Evolutionary conservation across 2,329 filamentous ascomycete species (phyloP), one percentile per base, ranked within the genome.

Genomic region (Hirsutella thompsonii): DNA sequence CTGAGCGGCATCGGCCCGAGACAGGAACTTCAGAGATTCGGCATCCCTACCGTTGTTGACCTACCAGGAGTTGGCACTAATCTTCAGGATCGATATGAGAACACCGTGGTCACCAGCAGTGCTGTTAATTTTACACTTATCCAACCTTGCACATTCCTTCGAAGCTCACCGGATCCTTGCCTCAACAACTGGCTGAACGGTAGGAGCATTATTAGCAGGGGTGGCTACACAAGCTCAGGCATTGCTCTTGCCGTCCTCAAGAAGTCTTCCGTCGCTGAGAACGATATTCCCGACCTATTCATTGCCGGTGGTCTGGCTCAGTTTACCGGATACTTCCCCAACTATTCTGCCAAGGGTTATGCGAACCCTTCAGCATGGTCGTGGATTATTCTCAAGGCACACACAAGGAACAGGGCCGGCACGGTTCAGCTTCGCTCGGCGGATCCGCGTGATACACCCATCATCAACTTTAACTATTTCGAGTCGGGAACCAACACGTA

Each of bases 391-490:
- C 44, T 84, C 44, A 79, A 81, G 56, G 68, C 72, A 2, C 78
- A 81, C 50, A 70, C 78, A 0, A 70, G 74, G 39, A 83, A 84
- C 45, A 61, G 52, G 1, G 71, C 70, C 5, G 82, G 82, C 8
- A 71, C 67, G 1, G 79, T 87, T 3, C 68, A 57, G 3, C 69
- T 87, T 4, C 64, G 63, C n/a, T 79, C 74, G 0, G 59, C 70
- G 0, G 71, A 85, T 51, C 80, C 81, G 0, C 70, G 73, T 1
- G 79, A 83, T 40, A 62, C 67, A 2, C 81, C 81, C 0, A 55
- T 70, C 5, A 81, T 85, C 48, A 62, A 64, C 38, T 82, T 79
- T 61, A 73, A 76, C 55, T 80, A 70, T 56, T 79, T 74, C 59
- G 65, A 69, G 37, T 61, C 63, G 0, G 71, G 72, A n/a, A 60